A percentile compares a stretch with the other conserved stretches of the same genome.
Conservation (phyloP, 306 rosid species). For the Senna tora region DNA sequence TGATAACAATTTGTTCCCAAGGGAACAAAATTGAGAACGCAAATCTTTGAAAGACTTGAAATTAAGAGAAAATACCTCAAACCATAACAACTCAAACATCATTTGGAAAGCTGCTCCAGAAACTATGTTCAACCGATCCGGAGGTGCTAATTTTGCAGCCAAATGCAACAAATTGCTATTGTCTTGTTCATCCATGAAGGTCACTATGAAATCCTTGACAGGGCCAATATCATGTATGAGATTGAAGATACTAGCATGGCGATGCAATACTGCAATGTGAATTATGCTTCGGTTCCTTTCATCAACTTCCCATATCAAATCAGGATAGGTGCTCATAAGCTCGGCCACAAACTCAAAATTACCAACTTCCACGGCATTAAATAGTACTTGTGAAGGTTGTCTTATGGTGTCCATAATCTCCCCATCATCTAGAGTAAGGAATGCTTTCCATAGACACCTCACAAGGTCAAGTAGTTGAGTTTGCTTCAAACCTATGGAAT, state of each 20-base stretch:
- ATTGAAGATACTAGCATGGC: constrained; percentile 52
- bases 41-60: no score
- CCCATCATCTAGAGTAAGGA: constrained; percentile 13
- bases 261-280: constrained; percentile 44
- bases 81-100: constrained; percentile 51
- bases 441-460: constrained; percentile 9
- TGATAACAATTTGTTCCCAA: no score
- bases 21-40: no score
- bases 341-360: constrained; percentile 49
- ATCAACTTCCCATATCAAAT: constrained; percentile 47
- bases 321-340: constrained; percentile 43
- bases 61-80: constrained; percentile 46
- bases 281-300: constrained; percentile 35
- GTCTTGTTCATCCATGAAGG: background rate
- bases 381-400: constrained; percentile 35
- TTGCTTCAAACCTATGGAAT: constrained; percentile 37
- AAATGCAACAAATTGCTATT: constrained; percentile 36
- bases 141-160: constrained; percentile 45
- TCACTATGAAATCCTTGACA: constrained; percentile 33
- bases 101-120: constrained; percentile 56
- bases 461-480: constrained; percentile 28
- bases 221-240: constrained; percentile 45
- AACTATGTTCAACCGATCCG: constrained; percentile 37
- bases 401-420: constrained; percentile 3
- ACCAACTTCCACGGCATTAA: constrained; percentile 46